phyloP scores from a whole-genome alignment of 805 yeast species.

The Pichia deserticola region DNA sequence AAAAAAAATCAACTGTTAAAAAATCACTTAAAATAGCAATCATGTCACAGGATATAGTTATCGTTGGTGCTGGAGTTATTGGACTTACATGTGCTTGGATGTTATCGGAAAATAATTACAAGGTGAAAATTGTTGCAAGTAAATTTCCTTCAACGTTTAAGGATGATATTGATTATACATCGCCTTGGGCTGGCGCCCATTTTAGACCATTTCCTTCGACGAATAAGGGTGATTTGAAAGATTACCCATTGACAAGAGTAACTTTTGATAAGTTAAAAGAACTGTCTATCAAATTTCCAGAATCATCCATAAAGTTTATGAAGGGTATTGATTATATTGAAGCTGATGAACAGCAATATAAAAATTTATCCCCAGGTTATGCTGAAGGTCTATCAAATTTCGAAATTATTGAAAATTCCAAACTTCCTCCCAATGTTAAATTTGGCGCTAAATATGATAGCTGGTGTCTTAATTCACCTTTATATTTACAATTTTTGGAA shows the following conservation, averaged over 20 bases:
- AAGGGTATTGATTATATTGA: slow-evolving; percentile 56
- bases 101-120: slow-evolving; percentile 27
- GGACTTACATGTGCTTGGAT: slow-evolving; percentile 43
- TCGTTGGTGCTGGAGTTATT: slow-evolving; percentile 28
- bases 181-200: slow-evolving; percentile 79
- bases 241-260: slow-evolving; percentile 39
- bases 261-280: slow-evolving; percentile 41
- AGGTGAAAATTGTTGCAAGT: slow-evolving; percentile 33
- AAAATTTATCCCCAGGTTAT: slow-evolving; percentile 34
- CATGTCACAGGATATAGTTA: slow-evolving; percentile 4
- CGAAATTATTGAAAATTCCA: slow-evolving; percentile 18
- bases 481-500: slow-evolving; percentile 28
- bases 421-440: slow-evolving; percentile 33
- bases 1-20: too few species aligned
- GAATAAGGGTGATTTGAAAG: slow-evolving; percentile 32
- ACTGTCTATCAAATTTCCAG: slow-evolving; percentile 38
- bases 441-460: slow-evolving; percentile 50
- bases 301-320: slow-evolving; percentile 45
- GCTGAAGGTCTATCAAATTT: slow-evolving; percentile 34
- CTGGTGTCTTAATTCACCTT: slow-evolving; percentile 57
- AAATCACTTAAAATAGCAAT: too few species aligned
- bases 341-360: slow-evolving; percentile 26
- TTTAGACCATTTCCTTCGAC: slow-evolving; percentile 59
- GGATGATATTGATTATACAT: slow-evolving; percentile 32
- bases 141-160: slow-evolving; percentile 48